Evolutionary conservation across 257 asterid species (phyloP).

Genomic region (Lycium barbarum): DNA sequence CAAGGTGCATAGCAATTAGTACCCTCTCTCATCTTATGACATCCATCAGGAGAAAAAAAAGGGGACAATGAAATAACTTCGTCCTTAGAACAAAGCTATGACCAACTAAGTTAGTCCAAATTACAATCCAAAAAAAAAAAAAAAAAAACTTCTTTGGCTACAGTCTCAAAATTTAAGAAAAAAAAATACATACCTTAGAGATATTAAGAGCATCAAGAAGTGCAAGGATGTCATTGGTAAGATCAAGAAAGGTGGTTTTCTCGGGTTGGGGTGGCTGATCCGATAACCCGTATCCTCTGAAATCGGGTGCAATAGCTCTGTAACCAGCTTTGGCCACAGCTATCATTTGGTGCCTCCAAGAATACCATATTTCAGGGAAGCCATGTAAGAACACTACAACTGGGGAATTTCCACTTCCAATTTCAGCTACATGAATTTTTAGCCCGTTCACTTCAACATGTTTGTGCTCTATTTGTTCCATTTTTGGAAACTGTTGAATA

Average conservation of each 20-base stretch:
- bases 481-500: neutral
- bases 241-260: conserved; percentile 46
- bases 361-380: conserved; percentile 61
- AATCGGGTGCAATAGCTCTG: conserved; percentile 65
- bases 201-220: conserved; percentile 57
- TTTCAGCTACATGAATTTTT: conserved; percentile 61
- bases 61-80: too few relatives aligned
- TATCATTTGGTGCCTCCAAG: conserved; percentile 61
- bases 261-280: conserved; percentile 58
- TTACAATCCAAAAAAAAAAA: neutral
- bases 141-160: too few relatives aligned
- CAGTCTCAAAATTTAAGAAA: neutral
- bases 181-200: conserved; percentile 25
- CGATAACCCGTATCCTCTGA: conserved; percentile 69
- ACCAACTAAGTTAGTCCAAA: too few relatives aligned
- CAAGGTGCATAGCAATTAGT: too few relatives aligned
- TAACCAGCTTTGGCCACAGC: conserved; percentile 55
- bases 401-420: conserved; percentile 42
- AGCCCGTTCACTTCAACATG: conserved; percentile 45
- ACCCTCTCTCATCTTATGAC: too few relatives aligned
- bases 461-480: conserved; percentile 53
- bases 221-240: conserved; percentile 50
- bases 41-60: too few relatives aligned
- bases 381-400: conserved; percentile 59
- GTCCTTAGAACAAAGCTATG: too few relatives aligned